These are phyloP conservation scores for Graphium sp. DNA, from an alignment of 2,329 filamentous ascomycete genomes.

Conservation along the genomic window DNA sequence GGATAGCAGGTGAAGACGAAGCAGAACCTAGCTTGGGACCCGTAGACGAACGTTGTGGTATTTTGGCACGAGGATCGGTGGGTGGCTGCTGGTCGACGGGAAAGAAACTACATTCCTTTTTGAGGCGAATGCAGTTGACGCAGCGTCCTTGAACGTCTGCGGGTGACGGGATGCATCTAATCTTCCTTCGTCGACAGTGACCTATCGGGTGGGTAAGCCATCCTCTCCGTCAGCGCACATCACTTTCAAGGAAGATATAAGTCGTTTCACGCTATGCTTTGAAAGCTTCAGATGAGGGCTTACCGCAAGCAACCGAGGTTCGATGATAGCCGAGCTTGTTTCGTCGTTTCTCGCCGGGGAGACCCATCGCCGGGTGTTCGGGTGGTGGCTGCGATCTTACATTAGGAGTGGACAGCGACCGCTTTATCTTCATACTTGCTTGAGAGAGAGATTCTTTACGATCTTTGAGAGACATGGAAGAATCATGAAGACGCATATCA, in stretches of 20 bases:
- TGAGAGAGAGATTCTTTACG: constrained; percentile 19
- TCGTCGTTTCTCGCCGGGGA: constrained; percentile 39
- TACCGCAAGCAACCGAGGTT: constrained; percentile 90
- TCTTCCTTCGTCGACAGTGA: constrained; percentile 85
- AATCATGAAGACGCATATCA: constrained; percentile 10
- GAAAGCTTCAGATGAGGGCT: constrained; percentile 27
- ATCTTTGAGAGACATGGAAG: constrained; percentile 15
- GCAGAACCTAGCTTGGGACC: constrained; percentile 23
- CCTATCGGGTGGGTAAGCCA: too few relatives aligned
- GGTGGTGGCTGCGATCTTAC: constrained; percentile 20
- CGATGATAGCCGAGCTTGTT: constrained; percentile 94
- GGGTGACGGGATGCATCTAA: constrained; percentile 66
- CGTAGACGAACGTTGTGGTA: constrained; percentile 18
- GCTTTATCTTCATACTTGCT: constrained; percentile 22
- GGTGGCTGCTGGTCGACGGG: constrained; percentile 65
- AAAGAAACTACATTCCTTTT: constrained; percentile 87
- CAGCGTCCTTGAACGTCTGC: constrained; percentile 64
- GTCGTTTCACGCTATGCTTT: too few relatives aligned
- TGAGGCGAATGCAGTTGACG: constrained; percentile 81
- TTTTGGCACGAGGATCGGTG: constrained; percentile 24
- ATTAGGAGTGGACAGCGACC: constrained; percentile 31
- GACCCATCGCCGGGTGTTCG: constrained; percentile 16
- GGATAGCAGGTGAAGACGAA: constrained; percentile 29
- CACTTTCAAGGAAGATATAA: too few relatives aligned
- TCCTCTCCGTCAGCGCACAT: too few relatives aligned